phyloP scores from a whole-genome alignment of 805 yeast species.

The Deakozyma indianensis region DNA sequence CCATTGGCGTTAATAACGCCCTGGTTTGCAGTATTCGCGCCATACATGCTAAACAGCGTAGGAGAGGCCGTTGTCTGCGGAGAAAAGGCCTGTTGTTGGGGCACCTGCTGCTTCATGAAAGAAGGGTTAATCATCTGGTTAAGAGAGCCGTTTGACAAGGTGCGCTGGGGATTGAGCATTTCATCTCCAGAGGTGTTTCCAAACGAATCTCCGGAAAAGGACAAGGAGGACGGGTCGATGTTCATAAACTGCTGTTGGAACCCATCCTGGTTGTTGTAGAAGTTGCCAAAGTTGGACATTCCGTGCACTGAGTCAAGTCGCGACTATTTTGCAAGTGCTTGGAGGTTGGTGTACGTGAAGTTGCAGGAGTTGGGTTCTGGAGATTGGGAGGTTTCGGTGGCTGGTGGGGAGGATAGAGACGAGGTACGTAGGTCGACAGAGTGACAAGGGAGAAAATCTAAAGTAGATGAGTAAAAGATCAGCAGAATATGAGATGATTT shows the following conservation, averaged over 20 bases:
- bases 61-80: neutral
- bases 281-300: conserved; percentile 1
- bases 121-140: neutral
- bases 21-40: neutral
- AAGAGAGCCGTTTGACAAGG: neutral
- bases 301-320: too few relatives aligned
- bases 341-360: too few relatives aligned
- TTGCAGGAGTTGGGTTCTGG: neutral
- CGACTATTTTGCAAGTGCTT: too few relatives aligned
- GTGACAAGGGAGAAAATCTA: too few relatives aligned
- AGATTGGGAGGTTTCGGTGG: neutral
- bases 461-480: too few relatives aligned
- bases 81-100: neutral
- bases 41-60: neutral
- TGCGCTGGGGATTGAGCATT: neutral
- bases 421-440: too few relatives aligned
- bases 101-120: neutral
- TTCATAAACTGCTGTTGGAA: conserved; percentile 1
- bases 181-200: neutral
- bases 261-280: neutral
- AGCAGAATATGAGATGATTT: too few relatives aligned
- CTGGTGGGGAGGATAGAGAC: too few relatives aligned
- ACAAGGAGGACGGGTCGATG: conserved; percentile 1
- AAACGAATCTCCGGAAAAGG: neutral
- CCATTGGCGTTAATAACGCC: neutral